These are phyloP conservation scores for Heliosperma pusillum DNA, from an alignment of 148 eudicot species.

Conservation along the genomic window DNA sequence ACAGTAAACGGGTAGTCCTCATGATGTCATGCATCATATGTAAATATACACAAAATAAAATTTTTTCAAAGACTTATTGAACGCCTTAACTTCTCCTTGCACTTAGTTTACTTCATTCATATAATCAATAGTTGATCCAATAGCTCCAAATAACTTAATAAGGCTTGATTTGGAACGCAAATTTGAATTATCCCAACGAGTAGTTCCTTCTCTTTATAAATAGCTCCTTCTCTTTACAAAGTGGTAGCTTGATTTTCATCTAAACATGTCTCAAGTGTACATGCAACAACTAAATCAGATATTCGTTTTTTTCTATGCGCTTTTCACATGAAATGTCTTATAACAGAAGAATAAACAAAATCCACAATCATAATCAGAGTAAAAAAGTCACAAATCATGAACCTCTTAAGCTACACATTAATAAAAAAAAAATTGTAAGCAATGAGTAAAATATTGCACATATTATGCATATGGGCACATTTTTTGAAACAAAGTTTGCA, in stretches of 20 bases:
- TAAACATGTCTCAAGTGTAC: neutral
- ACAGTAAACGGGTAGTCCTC: neutral
- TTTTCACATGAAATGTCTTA: neutral
- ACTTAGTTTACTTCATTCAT: neutral
- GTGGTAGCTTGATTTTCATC: neutral
- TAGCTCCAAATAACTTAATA: neutral
- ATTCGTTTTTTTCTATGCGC: neutral
- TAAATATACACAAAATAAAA: neutral
- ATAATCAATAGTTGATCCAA: neutral
- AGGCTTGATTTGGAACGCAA: neutral
- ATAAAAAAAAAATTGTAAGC: neutral
- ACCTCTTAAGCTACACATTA: neutral
- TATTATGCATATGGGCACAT: too few relatives aligned
- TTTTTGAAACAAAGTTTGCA: too few relatives aligned
- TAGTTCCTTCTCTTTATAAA: too few relatives aligned
- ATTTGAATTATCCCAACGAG: too few relatives aligned
- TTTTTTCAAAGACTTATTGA: neutral
- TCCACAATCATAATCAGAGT: neutral
- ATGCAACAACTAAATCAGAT: neutral
- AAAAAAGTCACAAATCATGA: neutral
- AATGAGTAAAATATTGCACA: too few relatives aligned
- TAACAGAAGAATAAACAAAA: neutral
- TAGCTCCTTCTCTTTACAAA: neutral
- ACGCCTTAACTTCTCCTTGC: neutral
- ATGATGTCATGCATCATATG: neutral